Evolutionary conservation across 805 yeast species (phyloP), one percentile per base, ranked within the genome.

Genomic region (Spathaspora boniae): DNA sequence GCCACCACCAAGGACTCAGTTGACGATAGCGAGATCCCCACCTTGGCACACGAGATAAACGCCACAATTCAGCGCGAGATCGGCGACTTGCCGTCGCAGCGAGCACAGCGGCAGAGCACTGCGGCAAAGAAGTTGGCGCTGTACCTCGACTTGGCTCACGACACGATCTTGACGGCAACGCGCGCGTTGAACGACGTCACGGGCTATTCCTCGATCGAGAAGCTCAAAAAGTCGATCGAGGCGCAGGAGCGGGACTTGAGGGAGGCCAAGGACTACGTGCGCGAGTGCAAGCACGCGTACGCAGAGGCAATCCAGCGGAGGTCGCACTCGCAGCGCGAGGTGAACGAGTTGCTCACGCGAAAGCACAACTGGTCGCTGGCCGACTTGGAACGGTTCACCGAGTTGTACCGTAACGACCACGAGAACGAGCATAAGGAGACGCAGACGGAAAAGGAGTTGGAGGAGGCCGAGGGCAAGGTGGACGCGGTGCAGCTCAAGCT

Each of bases 371-470:
- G 99, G 99, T 57, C 74, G 2, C 67, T 89, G 0, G 48, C 48
- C 3, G 99, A 93, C 57, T 66, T 93, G 32, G 96, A 89, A 47
- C 60, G 82, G 34, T 93, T 93, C 54, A 91, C 98, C 0, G 72
- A 72, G 33, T 56, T 91, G 17, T 93, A 88, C 57, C 74, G 83
- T 43, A 78, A 78, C 43, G 96, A 91, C 50, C 96, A 91, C 44
- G 69, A 65, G 15, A 77, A 86, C 47, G 86, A 85, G 39, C 70
- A 70, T 37, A 53, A 55, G 3, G 96, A 86, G 42, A 55, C 61
- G 9, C 60, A 65, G 4, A 63, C 86, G 2, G 74, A 76, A 29
- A 46, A 44, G 7, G 47, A 53, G 8, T 64, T 89, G 26, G 70
- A 68, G 16, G 58, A 63, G 17, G 67, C 78, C 1, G 97, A 89